Base-by-base conservation (phyloP, 2,329 filamentous ascomycete species). In the Xenoacremonium recifei region DNA sequence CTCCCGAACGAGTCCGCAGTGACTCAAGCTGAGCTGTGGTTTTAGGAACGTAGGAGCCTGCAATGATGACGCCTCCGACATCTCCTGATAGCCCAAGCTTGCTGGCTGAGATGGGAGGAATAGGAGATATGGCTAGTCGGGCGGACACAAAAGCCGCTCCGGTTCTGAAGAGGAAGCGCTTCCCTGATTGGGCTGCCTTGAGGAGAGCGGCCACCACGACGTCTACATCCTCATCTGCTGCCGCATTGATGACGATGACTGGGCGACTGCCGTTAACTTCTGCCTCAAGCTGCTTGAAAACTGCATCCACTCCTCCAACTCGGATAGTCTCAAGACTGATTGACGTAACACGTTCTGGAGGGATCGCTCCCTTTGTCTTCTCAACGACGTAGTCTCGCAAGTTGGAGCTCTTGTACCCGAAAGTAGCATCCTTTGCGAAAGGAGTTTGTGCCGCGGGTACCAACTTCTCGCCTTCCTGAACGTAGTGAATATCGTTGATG, bases 21-120 rank as follows among this genome's bases (percentile, higher is more conserved):
- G 60, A 57, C 19, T 72, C 67, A 1, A 80, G 57, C 41, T 81
- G 77, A 0, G 73, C 69, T 0, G 78, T 81, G 0, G 78, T 82
- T 48, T 80, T 81, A 3, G 76, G 76, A 0, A 81, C 76, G 33
- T 82, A 80, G 0, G 73, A 78, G 0, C 79, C 77, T 0, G 76
- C 77, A 13, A 82, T 69, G 15, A 80, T 69, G 1, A 82, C 54
- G 0, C 76, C 77, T 0, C 77, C 78, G 0, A 63, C 62, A 3
- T 58, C 43, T 1, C 59, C 58, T 0, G 60, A 60, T 0, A 73
- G 57, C 0, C 64, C 48, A 0, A 80, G 59, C 18, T 76, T 64
- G 0, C 55, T 47, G 0, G 73, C 68, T 1, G 73, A 69, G 10
- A 80, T 68, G 0, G 77, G 76, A 0, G 71, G 57, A 15, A 79